Evolutionary conservation across 306 rosid species (phyloP).

Genomic region (Vigna angularis): DNA sequence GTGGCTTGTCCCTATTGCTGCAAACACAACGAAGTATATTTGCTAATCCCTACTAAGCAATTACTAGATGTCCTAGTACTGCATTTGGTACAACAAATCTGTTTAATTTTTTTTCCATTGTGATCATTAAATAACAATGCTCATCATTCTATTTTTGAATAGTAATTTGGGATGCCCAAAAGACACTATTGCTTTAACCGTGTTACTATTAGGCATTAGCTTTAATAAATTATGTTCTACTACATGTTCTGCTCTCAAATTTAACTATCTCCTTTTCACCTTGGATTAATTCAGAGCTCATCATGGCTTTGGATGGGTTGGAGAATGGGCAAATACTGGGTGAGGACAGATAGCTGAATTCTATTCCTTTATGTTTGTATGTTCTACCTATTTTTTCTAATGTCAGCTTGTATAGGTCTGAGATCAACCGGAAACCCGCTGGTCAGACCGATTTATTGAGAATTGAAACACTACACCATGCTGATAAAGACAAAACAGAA

Average conservation of each 20-base stretch:
- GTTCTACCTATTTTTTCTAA: constrained; percentile 29
- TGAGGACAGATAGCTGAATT: constrained; percentile 49
- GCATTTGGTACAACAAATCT: constrained; percentile 41
- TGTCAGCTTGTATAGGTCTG: constrained; percentile 65
- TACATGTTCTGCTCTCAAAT: constrained; percentile 30
- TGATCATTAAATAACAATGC: background rate
- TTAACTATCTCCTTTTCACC: constrained; percentile 37
- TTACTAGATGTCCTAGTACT: constrained; percentile 4
- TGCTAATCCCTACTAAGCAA: constrained; percentile 31
- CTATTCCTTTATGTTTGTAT: constrained; percentile 15
- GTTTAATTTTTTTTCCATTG: constrained; percentile 26
- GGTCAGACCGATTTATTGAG: constrained; percentile 82
- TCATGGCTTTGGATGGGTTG: constrained; percentile 99
- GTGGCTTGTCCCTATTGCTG: constrained; percentile 96
- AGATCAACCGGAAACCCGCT: constrained; percentile 67
- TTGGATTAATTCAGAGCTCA: constrained; percentile 75
- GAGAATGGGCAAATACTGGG: constrained; percentile 99
- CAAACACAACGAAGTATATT: constrained; percentile 89
- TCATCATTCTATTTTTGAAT: background rate
- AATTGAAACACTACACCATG: constrained; percentile 94
- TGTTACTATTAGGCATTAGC: background rate
- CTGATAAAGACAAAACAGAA: constrained; percentile 86
- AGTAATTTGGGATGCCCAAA: constrained; percentile 23
- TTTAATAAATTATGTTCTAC: background rate
- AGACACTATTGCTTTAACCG: constrained; percentile 18